Percentiles rank a stretch among this genome's conserved stretches.
Evolutionary conservation across 306 rosid genomes (phyloP).

Genomic region (Cajanus cajan): DNA sequence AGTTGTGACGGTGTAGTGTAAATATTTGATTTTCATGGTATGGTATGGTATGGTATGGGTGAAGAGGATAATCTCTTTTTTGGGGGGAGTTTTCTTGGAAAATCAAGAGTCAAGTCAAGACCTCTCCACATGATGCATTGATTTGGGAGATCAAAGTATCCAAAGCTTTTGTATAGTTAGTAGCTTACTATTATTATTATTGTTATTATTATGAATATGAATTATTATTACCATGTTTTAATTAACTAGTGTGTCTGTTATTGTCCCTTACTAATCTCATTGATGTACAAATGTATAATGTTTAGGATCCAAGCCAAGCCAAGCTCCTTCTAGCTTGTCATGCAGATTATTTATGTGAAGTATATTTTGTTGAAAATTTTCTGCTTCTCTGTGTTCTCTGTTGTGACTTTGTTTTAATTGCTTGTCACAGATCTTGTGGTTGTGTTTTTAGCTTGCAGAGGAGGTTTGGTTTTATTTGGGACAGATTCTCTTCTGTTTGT

Average conservation of each 20-base stretch:
- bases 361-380: not conserved
- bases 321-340: not conserved
- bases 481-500: not conserved
- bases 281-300: conserved; percentile 40
- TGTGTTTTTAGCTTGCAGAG: not conserved
- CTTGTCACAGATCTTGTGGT: no score
- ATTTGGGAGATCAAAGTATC: conserved; percentile 19
- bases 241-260: conserved; percentile 31
- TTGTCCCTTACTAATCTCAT: conserved; percentile 37
- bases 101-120: not conserved
- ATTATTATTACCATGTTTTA: not conserved
- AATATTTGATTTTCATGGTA: conserved; percentile 35
- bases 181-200: conserved; percentile 26
- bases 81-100: conserved; percentile 36
- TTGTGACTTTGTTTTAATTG: no score
- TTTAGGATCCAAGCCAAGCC: not conserved
- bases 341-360: conserved; percentile 33
- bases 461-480: not conserved
- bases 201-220: not conserved
- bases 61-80: conserved; percentile 45
- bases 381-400: no score
- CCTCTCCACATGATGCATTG: conserved; percentile 18
- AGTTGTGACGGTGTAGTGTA: conserved; percentile 30
- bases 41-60: conserved; percentile 47
- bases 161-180: conserved; percentile 32